Conservation (phyloP, 1,284 basidiomycete genomes). For the Boletus mariae region DNA sequence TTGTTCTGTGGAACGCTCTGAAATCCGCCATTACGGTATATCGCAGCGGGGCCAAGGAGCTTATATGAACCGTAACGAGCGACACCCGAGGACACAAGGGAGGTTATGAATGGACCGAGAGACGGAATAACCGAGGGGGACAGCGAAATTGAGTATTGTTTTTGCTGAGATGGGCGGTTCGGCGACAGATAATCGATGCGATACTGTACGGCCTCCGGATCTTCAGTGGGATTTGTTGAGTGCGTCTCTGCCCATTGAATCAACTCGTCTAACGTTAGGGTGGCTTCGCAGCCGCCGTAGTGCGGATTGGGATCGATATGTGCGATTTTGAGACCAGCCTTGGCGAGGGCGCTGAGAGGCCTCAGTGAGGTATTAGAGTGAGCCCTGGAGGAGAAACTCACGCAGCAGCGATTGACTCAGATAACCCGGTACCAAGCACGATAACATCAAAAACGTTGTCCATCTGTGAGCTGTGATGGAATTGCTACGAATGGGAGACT, state of each 20-base stretch:
- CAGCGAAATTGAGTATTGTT: constrained; percentile 85
- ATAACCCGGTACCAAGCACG: constrained; percentile 83
- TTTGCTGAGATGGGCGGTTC: constrained; percentile 48
- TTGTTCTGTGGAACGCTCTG: constrained; percentile 85
- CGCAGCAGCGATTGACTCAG: constrained; percentile 88
- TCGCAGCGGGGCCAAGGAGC: constrained; percentile 72
- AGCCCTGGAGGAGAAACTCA: constrained; percentile 43
- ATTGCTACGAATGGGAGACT: constrained; percentile 14
- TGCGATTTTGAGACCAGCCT: constrained; percentile 81
- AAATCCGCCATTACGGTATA: constrained; percentile 52
- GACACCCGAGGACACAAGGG: constrained; percentile 82
- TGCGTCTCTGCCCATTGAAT: constrained; percentile 57
- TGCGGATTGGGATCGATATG: constrained; percentile 85
- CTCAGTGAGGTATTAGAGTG: constrained; percentile 7
- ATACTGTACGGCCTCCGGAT: constrained; percentile 27
- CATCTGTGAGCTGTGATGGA: constrained; percentile 9
- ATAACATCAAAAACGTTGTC: constrained; percentile 69
- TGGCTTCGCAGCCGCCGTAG: constrained; percentile 85
- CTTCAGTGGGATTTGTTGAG: constrained; percentile 20
- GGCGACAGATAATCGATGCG: constrained; percentile 44
- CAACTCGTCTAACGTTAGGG: constrained; percentile 80
- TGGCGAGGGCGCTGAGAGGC: constrained; percentile 72
- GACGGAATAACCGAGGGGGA: constrained; percentile 82
- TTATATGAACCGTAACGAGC: constrained; percentile 89
- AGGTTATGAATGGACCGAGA: constrained; percentile 74